These are phyloP conservation scores for Penicillium sp. DNA, from an alignment of 2,329 filamentous ascomycete genomes.

Conservation along the genomic window DNA sequence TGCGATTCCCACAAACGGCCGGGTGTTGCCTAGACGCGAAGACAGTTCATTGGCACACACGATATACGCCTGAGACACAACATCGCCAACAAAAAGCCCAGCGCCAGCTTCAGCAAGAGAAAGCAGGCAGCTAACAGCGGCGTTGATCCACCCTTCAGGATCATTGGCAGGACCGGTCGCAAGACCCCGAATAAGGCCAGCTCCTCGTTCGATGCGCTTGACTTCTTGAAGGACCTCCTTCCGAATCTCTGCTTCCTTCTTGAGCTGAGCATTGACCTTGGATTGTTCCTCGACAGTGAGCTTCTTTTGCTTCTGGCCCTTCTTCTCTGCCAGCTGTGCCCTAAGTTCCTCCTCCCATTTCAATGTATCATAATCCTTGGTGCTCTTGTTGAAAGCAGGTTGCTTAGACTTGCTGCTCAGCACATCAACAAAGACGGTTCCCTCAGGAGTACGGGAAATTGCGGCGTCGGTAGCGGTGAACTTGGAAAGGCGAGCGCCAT, in stretches of 20 bases:
- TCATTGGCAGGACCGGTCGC: slow-evolving; percentile 87
- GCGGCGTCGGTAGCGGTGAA: slow-evolving; percentile 86
- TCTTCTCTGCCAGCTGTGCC: slow-evolving; percentile 85
- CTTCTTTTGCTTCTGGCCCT: slow-evolving; percentile 79
- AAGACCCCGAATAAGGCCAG: slow-evolving; percentile 80
- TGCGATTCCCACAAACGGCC: slow-evolving; percentile 82
- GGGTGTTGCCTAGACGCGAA: slow-evolving; percentile 69
- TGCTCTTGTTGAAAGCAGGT: slow-evolving; percentile 75
- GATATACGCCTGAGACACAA: slow-evolving; percentile 74
- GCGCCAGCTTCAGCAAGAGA: slow-evolving; percentile 73
- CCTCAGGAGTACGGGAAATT: slow-evolving; percentile 88
- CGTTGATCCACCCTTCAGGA: slow-evolving; percentile 81
- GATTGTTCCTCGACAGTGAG: slow-evolving; percentile 82
- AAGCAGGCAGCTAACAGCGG: slow-evolving; percentile 70
- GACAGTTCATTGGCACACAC: slow-evolving; percentile 74
- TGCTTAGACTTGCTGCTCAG: slow-evolving; percentile 76
- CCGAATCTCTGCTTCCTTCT: slow-evolving; percentile 80
- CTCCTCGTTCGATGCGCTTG: slow-evolving; percentile 72
- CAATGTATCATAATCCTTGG: slow-evolving; percentile 90
- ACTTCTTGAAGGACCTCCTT: slow-evolving; percentile 67
- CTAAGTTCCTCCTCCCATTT: slow-evolving; percentile 97
- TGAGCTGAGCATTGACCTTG: slow-evolving; percentile 87
- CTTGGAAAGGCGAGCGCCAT: slow-evolving; percentile 64
- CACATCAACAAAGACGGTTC: slow-evolving; percentile 85
- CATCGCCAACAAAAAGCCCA: slow-evolving; percentile 75